A percentile compares a stretch with the other conserved stretches of the same genome.
Conservation (phyloP, 768 basidiomycete species). For the Amanita muscaria region DNA sequence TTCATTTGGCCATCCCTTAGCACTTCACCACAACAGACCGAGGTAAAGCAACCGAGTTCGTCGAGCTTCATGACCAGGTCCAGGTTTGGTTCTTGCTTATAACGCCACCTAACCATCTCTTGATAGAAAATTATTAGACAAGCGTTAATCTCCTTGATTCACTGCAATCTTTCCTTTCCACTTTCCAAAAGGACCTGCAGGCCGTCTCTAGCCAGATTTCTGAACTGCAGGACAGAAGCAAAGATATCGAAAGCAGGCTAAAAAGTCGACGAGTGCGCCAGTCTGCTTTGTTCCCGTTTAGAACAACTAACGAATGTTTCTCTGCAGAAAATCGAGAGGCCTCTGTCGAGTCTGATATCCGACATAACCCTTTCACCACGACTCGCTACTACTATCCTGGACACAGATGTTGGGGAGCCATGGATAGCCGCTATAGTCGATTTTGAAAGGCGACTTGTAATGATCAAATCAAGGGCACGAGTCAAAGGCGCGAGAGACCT, state of each 20-base stretch:
- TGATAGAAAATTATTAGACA: constrained; percentile 41
- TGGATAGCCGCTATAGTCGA: constrained; percentile 82
- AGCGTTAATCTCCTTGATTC: constrained; percentile 81
- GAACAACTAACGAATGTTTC: constrained; percentile 1
- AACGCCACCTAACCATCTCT: constrained; percentile 2
- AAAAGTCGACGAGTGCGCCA: constrained; percentile 76
- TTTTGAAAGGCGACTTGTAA: constrained; percentile 67
- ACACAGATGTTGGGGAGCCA: constrained; percentile 76
- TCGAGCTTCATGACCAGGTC: constrained; percentile 88
- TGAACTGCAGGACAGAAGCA: constrained; percentile 84
- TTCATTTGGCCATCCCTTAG: not conserved
- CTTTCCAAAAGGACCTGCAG: constrained; percentile 90
- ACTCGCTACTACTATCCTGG: constrained; percentile 69
- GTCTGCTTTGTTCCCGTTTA: constrained; percentile 1
- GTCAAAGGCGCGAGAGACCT: constrained; percentile 85
- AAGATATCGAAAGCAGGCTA: constrained; percentile 81
- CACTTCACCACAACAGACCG: constrained; percentile 23
- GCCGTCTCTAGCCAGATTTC: constrained; percentile 95
- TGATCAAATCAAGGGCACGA: constrained; percentile 61
- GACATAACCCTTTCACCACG: constrained; percentile 79
- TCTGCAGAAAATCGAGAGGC: constrained; percentile 79
- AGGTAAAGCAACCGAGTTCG: constrained; percentile 50
- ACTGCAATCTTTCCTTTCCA: constrained; percentile 85
- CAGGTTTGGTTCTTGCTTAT: constrained; percentile 43
- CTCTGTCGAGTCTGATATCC: constrained; percentile 70